Conservation (phyloP, 2,329 filamentous ascomycete genomes). For the Neocatenulostroma microsporum region DNA sequence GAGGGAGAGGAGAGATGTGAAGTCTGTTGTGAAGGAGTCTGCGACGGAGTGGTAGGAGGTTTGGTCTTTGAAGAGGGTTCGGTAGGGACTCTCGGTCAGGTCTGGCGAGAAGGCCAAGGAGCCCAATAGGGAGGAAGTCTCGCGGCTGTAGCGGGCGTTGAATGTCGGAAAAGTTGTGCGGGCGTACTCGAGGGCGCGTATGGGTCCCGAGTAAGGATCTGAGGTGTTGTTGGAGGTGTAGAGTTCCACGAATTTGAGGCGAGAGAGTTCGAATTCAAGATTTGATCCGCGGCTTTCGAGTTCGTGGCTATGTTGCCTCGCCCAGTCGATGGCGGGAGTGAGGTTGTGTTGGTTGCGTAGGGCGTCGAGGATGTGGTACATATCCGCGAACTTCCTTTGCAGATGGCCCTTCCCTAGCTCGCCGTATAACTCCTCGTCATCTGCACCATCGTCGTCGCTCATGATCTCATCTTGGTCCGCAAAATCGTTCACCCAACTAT, state of each 20-base stretch:
- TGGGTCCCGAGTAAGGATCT: conserved; percentile 45
- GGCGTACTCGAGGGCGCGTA: conserved; percentile 68
- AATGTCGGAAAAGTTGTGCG: conserved; percentile 66
- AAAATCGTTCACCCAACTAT: conserved; percentile 11
- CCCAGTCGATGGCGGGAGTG: conserved; percentile 79
- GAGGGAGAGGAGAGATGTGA: conserved; percentile 83
- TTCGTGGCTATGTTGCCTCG: conserved; percentile 58
- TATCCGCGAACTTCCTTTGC: conserved; percentile 73
- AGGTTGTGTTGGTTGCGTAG: conserved; percentile 66
- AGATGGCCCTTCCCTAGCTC: conserved; percentile 39
- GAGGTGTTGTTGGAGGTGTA: conserved; percentile 53
- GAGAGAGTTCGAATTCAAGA: conserved; percentile 87
- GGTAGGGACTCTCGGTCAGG: conserved; percentile 68
- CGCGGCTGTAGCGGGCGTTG: conserved; percentile 62
- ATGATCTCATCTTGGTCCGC: conserved; percentile 3
- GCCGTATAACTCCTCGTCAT: conserved; percentile 6
- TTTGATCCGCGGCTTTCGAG: conserved; percentile 82
- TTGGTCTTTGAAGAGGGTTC: conserved; percentile 64
- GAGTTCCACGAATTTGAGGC: conserved; percentile 82
- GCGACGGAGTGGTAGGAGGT: conserved; percentile 76
- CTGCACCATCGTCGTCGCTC: conserved; percentile 7
- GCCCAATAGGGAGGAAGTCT: conserved; percentile 73
- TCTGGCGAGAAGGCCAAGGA: conserved; percentile 75
- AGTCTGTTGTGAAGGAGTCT: conserved; percentile 69
- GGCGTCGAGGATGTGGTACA: conserved; percentile 82